Evolutionary conservation across 106 monocot genomes (phyloP).

Genomic region (Platanthera zijinensis): DNA sequence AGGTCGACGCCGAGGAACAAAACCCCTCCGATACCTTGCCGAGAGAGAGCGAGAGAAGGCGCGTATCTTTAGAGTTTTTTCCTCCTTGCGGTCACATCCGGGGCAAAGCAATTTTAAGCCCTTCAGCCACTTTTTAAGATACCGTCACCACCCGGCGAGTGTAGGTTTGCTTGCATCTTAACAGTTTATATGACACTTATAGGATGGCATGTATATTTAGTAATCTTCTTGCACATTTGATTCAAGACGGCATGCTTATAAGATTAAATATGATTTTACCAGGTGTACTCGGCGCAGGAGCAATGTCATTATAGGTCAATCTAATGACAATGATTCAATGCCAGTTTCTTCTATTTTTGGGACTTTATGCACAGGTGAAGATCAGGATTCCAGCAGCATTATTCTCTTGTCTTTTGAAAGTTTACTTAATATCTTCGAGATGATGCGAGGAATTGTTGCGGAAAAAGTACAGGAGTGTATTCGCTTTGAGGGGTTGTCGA

Average conservation of each 20-base stretch:
- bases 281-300: constrained; percentile 70
- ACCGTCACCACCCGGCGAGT: no score
- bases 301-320: constrained; percentile 34
- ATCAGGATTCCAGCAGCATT: constrained; percentile 4
- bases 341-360: constrained; percentile 11
- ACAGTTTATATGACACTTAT: not conserved
- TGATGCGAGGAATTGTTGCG: constrained; percentile 22
- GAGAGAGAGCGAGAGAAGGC: no score
- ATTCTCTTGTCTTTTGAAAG: constrained; percentile 23
- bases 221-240: not conserved
- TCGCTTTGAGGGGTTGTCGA: constrained; percentile 27
- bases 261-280: constrained; percentile 61
- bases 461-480: constrained; percentile 21
- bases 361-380: constrained; percentile 9
- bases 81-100: no score
- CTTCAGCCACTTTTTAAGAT: no score
- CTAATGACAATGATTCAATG: not conserved
- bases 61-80: no score
- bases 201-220: not conserved
- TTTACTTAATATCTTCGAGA: constrained; percentile 27
- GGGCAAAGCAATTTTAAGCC: no score
- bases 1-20: no score
- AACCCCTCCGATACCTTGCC: no score
- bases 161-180: no score
- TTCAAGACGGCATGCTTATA: constrained; percentile 36